Conservation (phyloP, 2,329 filamentous ascomycete genomes). For the Amylocarpus encephaloides region DNA sequence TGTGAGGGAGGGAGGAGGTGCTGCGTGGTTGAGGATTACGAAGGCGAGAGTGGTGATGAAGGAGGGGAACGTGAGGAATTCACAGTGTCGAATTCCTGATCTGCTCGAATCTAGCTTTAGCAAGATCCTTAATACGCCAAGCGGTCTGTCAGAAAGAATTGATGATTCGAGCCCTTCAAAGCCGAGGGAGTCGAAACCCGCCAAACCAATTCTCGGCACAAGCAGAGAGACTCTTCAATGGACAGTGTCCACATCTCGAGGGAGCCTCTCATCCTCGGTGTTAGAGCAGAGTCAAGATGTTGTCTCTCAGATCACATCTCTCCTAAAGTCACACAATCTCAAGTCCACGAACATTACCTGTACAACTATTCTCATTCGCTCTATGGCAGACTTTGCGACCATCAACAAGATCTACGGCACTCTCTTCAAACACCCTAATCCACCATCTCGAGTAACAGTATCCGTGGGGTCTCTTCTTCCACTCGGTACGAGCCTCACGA, state of each 20-base stretch:
- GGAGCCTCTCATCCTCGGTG: constrained; percentile 30
- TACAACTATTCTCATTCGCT: constrained; percentile 63
- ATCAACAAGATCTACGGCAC: constrained; percentile 72
- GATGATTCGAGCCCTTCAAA: neutral
- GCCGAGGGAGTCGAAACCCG: no score
- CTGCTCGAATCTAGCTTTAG: constrained; percentile 60
- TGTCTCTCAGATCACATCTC: constrained; percentile 39
- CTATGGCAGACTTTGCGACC: constrained; percentile 70
- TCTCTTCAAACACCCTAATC: constrained; percentile 71
- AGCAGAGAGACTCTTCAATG: constrained; percentile 2
- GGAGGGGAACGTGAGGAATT: constrained; percentile 34
- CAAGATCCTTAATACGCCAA: constrained; percentile 14
- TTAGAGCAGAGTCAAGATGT: constrained; percentile 44
- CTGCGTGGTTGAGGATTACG: constrained; percentile 61
- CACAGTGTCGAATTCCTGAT: constrained; percentile 49
- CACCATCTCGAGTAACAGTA: constrained; percentile 78
- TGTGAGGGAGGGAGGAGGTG: constrained; percentile 67
- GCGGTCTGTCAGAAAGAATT: neutral
- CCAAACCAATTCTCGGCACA: neutral
- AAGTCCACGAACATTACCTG: constrained; percentile 43
- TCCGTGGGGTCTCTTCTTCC: constrained; percentile 67
- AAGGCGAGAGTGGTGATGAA: constrained; percentile 42
- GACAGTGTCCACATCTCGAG: constrained; percentile 13
- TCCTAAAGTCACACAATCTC: constrained; percentile 34
- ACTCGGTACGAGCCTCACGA: constrained; percentile 49